Evolutionary conservation across 495 filamentous ascomycete genomes (phyloP), one percentile per base, ranked within the genome.

Genomic region (Aspergillus conjunctus): DNA sequence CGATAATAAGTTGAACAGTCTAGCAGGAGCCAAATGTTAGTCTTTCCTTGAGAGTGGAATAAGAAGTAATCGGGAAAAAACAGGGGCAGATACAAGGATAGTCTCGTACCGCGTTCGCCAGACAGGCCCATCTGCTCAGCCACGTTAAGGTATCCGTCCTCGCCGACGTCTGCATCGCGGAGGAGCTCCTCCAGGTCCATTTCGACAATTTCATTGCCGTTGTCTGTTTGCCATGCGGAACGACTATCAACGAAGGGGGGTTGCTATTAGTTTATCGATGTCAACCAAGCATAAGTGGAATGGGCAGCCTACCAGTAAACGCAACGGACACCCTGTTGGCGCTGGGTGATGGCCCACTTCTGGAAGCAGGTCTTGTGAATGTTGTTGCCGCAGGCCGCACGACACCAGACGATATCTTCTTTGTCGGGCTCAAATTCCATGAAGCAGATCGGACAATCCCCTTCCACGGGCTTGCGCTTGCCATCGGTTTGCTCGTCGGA

Each of bases 361-460:
- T 88, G 75, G 64, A 93, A 91, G 60, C 90, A 93, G 3, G 74
- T 71, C 61, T 80, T 82, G 70, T 94, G 91, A 11, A 93, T 79
- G 62, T 94, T 93, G 69, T 92, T 90, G 1, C 89, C 90, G 65
- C 91, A 94, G 0, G 84, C 80, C 3, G 83, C 82, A 54, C 83
- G 83, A 69, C 91, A 94, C 78, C 86, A 93, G 2, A 91, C 83
- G 15, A 87, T 80, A 0, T 78, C 71, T 57, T 89, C 86, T 6
- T 77, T 74, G 6, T 76, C 69, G 3, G 75, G 65, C 46, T 86
- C 79, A 62, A 92, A 85, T 45, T 89, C 85, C 63, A 77, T 84
- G 66, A 87, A 91, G 71, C 91, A 93, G 67, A 95, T 90, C 0
- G 89, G 88, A 62, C 91, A 93, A 62, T 93, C 88, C 14, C 87